Percentiles rank a stretch among this genome's conserved stretches.
These are phyloP conservation scores for Venturia effusa DNA, from an alignment of 2,329 filamentous ascomycete species.

Conservation along the genomic window DNA sequence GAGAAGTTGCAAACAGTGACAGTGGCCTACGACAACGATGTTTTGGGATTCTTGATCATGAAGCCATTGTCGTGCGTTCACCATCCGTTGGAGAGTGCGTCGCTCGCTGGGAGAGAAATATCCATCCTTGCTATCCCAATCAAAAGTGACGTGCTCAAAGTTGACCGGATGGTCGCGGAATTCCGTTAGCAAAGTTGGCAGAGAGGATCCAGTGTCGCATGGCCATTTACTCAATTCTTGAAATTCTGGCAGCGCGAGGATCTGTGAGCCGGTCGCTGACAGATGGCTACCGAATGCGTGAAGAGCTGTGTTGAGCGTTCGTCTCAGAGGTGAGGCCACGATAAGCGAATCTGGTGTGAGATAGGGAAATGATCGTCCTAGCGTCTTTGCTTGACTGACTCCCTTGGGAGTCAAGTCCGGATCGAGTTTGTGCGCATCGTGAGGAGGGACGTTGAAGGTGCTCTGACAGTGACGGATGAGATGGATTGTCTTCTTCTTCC, in stretches of 20 bases:
- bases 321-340: slow-evolving; percentile 6
- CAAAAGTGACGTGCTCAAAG: not conserved
- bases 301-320: slow-evolving; percentile 1
- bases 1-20: slow-evolving; percentile 9
- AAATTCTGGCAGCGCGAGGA: slow-evolving; percentile 6
- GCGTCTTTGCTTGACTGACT: not conserved
- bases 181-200: not conserved
- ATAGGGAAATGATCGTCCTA: slow-evolving; percentile 8
- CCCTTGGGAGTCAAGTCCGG: not conserved
- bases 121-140: slow-evolving; percentile 6
- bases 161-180: slow-evolving; percentile 7
- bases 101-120: slow-evolving; percentile 1
- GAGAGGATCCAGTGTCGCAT: slow-evolving; percentile 8
- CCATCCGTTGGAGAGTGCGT: slow-evolving; percentile 1
- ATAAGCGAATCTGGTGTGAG: not conserved
- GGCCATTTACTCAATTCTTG: slow-evolving; percentile 9
- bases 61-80: not conserved
- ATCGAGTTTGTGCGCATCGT: not conserved
- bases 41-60: slow-evolving; percentile 1
- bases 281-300: not conserved
- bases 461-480: slow-evolving; percentile 9
- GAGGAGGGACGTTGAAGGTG: slow-evolving; percentile 5
- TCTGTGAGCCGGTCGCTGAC: not conserved
- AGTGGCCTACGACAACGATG: slow-evolving; percentile 5
- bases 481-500: slow-evolving; percentile 6